Percentiles rank a stretch among this genome's conserved stretches.
These are phyloP conservation scores for Epithele typhae DNA, from an alignment of 768 basidiomycete species.

Conservation along the genomic window DNA sequence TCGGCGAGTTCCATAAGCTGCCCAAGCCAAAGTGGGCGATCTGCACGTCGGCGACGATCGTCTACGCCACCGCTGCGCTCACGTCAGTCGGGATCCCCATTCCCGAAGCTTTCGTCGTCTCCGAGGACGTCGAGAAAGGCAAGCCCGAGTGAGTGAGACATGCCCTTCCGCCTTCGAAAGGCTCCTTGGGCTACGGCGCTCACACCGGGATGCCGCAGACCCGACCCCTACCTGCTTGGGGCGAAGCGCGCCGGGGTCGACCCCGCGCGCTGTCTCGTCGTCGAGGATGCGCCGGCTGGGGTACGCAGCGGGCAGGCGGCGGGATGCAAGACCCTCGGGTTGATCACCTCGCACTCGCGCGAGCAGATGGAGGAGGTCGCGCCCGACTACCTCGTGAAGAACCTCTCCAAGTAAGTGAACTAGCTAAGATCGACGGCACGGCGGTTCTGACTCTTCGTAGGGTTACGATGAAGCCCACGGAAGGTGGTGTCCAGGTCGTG, in stretches of 20 bases:
- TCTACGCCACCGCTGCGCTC: slow-evolving; percentile 73
- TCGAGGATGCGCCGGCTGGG: slow-evolving; percentile 91
- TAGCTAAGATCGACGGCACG: background rate
- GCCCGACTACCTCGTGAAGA: slow-evolving; percentile 65
- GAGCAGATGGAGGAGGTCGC: slow-evolving; percentile 60
- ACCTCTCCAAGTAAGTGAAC: slow-evolving; percentile 58
- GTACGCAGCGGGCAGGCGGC: slow-evolving; percentile 75
- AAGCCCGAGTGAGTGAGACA: slow-evolving; percentile 73
- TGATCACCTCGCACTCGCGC: slow-evolving; percentile 76
- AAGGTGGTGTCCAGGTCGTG: slow-evolving; percentile 41
- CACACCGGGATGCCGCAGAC: slow-evolving; percentile 47
- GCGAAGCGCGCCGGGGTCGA: slow-evolving; percentile 66
- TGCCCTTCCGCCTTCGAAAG: background rate
- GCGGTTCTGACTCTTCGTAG: slow-evolving; percentile 7
- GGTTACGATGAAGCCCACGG: slow-evolving; percentile 28
- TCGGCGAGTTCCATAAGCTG: slow-evolving; percentile 15
- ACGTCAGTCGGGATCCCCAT: slow-evolving; percentile 58
- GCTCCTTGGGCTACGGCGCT: background rate
- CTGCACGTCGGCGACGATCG: slow-evolving; percentile 79
- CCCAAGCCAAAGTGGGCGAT: slow-evolving; percentile 80
- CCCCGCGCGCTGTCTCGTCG: slow-evolving; percentile 72
- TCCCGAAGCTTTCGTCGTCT: slow-evolving; percentile 72
- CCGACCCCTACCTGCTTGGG: slow-evolving; percentile 89
- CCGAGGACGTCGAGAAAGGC: slow-evolving; percentile 79
- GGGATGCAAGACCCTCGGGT: slow-evolving; percentile 79